These are phyloP conservation scores for Wallacemonas collosoma DNA, from an alignment of 208 protist genomes.

Conservation along the genomic window DNA sequence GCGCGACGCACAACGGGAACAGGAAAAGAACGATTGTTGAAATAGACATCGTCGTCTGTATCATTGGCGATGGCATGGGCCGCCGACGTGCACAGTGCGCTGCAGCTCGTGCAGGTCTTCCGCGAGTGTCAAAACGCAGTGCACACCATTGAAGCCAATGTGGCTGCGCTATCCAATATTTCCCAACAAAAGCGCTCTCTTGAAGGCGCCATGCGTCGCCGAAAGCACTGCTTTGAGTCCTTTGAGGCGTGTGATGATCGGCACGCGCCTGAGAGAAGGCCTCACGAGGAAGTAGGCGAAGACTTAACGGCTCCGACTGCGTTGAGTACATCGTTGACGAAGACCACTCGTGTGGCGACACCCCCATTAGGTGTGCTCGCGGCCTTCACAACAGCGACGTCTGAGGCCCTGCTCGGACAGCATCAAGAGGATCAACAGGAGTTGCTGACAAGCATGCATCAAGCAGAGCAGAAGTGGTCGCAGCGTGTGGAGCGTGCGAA, in stretches of 20 bases:
- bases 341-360: slow-evolving; percentile 18
- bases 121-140: slow-evolving; percentile 71
- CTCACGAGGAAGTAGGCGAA: too few species aligned
- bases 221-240: slow-evolving; percentile 23
- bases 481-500: slow-evolving; percentile 26
- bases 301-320: too few species aligned
- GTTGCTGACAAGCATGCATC: slow-evolving; percentile 43
- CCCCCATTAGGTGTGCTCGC: slow-evolving; percentile 62
- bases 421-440: slow-evolving; percentile 53
- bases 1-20: too few species aligned
- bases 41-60: too few species aligned
- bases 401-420: slow-evolving; percentile 57
- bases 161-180: slow-evolving; percentile 59
- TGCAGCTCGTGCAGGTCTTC: slow-evolving; percentile 53
- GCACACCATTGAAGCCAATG: slow-evolving; percentile 37
- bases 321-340: not conserved
- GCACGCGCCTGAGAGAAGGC: too few species aligned
- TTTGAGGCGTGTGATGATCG: too few species aligned
- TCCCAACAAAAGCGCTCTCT: slow-evolving; percentile 44
- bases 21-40: too few species aligned
- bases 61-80: not conserved
- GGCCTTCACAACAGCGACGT: slow-evolving; percentile 36
- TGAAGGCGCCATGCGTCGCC: slow-evolving; percentile 46
- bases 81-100: slow-evolving; percentile 12
- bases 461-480: slow-evolving; percentile 53